phyloP scores from a whole-genome alignment of 2,329 filamentous ascomycete species.

The Saccharata proteae region DNA sequence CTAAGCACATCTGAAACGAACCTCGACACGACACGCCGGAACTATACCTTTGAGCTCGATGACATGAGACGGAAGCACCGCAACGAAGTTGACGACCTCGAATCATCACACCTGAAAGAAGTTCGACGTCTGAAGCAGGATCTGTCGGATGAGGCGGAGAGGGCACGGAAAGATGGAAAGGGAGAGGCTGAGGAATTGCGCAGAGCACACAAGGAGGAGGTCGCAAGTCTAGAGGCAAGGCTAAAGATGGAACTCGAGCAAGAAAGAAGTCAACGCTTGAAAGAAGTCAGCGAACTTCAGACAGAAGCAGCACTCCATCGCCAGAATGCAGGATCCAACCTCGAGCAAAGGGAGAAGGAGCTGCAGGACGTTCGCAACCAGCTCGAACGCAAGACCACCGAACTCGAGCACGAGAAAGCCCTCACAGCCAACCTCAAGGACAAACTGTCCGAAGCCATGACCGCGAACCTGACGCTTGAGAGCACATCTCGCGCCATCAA shows the following conservation, averaged over 20 bases:
- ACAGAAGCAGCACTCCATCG: constrained; percentile 37
- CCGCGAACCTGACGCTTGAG: constrained; percentile 47
- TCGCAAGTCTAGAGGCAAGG: constrained; percentile 51
- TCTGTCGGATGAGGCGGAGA: constrained; percentile 33
- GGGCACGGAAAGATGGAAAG: constrained; percentile 29
- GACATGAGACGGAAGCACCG: constrained; percentile 41
- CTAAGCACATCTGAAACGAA: constrained; percentile 36
- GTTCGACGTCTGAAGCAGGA: constrained; percentile 43
- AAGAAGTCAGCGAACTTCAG: constrained; percentile 56
- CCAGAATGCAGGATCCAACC: constrained; percentile 35
- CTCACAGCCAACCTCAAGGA: constrained; percentile 46
- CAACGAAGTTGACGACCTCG: constrained; percentile 44
- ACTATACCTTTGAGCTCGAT: constrained; percentile 40
- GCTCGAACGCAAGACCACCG: constrained; percentile 34
- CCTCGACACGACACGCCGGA: constrained; percentile 40
- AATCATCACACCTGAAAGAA: constrained; percentile 43
- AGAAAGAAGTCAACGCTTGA: constrained; percentile 44
- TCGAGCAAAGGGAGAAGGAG: constrained; percentile 44
- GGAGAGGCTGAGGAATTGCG: constrained; percentile 47
- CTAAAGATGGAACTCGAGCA: constrained; percentile 56
- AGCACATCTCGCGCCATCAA: constrained; percentile 62
- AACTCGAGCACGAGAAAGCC: constrained; percentile 45
- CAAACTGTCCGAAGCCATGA: constrained; percentile 32
- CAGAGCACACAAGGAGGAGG: constrained; percentile 53
- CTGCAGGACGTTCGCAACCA: constrained; percentile 37